Percentiles rank a stretch among this genome's conserved stretches.
phyloP scores from a whole-genome alignment of 2,329 filamentous ascomycete genomes.

The Exophiala sideris region DNA sequence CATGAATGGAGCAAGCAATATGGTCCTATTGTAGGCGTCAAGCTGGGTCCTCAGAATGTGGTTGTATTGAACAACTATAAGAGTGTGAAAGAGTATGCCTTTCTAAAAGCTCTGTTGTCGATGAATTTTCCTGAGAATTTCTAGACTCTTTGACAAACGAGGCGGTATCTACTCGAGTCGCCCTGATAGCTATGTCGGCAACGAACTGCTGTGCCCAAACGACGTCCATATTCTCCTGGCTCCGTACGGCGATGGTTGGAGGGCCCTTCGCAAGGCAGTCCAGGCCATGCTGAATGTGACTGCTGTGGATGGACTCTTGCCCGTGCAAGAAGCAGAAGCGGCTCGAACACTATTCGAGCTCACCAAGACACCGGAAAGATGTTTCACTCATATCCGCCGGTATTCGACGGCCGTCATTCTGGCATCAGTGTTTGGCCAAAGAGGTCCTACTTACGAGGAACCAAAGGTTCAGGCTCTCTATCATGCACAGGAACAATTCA shows the following conservation, averaged over 20 bases:
- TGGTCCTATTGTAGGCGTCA: slow-evolving; percentile 18
- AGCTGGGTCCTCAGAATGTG: slow-evolving; percentile 19
- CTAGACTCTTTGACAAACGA: slow-evolving; percentile 40
- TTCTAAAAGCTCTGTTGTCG: neutral
- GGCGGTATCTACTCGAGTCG: slow-evolving; percentile 38
- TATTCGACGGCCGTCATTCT: slow-evolving; percentile 14
- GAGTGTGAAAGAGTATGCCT: slow-evolving; percentile 17
- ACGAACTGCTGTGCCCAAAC: slow-evolving; percentile 11
- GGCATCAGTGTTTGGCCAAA: slow-evolving; percentile 11
- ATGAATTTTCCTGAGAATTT: neutral
- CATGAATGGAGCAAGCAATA: slow-evolving; percentile 19
- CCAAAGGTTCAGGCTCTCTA: slow-evolving; percentile 10
- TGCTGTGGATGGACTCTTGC: slow-evolving; percentile 9
- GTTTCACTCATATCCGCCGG: slow-evolving; percentile 6
- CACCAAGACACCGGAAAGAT: slow-evolving; percentile 2
- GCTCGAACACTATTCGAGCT: slow-evolving; percentile 14
- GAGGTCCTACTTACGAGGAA: slow-evolving; percentile 5
- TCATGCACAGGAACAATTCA: slow-evolving; percentile 7
- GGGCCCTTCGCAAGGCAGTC: slow-evolving; percentile 30
- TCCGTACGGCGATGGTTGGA: slow-evolving; percentile 49
- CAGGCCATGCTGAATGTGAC: slow-evolving; percentile 8
- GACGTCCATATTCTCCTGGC: slow-evolving; percentile 31
- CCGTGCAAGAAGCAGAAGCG: slow-evolving; percentile 23
- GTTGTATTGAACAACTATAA: slow-evolving; percentile 20
- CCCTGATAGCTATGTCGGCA: slow-evolving; percentile 43